Base-by-base conservation (phyloP, 352 stramenopile genomes). In the Phytophthora hybrid region DNA sequence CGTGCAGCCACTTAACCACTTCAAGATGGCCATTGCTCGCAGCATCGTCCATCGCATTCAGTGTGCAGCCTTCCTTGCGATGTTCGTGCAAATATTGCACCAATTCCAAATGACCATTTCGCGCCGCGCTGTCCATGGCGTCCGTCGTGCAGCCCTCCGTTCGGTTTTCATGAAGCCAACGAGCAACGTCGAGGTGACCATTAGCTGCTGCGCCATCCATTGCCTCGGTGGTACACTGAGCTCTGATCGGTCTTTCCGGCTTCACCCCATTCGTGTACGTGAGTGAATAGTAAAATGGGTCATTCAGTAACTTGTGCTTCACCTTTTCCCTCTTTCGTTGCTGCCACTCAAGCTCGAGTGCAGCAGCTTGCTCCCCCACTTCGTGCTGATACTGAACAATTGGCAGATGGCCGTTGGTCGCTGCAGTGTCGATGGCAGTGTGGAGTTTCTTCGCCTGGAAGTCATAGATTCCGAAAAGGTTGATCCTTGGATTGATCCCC, bases 111-210 rank as follows among this genome's bases (percentile, higher is more conserved):
- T 65, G 41, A 1, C 41, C 44, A 14, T 34, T 29, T n/a, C 53
- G 41, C 16, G 39, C 39, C 0, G 39, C 39, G 4, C 8, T n/a
- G 54, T 85, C 77, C 81, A 88, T 88, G 1, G 81, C 81, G 62
- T 86, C 81, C 29, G 74, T 85, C 52, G 76, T 80, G 60, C 81
- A 88, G 61, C 81, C 81, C 68, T 85, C 78, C 0, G 9, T 14
- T 0, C 81, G 74, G 63, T 88, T 68, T 2, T 41, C 14, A 54
- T 87, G 80, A 51, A 91, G 73, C 67, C 80, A 88, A 4, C 41
- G 16, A 11, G 21, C 41, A 4, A 55, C 6, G 1, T 55, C 19
- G 4, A 55, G 7, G 19, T 55, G 21, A 14, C 49, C 49, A 52
- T 62, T 62, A 18, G 5, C 13, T 16, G 59, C 59, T 11, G 59